Percentiles rank a stretch among this genome's conserved stretches.
These are phyloP conservation scores for Helicostylum pulchrum DNA, from an alignment of 192 early-diverging fungal genomes.

Conservation along the genomic window DNA sequence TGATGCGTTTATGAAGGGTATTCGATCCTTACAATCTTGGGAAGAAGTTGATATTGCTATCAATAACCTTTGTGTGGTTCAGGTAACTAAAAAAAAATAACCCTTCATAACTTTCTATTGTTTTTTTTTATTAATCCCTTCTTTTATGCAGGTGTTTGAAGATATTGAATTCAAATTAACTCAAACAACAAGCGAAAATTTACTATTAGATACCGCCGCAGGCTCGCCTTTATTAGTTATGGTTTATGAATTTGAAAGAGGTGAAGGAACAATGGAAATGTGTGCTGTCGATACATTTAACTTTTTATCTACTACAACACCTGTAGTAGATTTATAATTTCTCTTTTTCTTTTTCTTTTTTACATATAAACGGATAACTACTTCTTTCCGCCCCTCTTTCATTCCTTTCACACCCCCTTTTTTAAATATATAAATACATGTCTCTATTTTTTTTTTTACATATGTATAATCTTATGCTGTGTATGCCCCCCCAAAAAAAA, in stretches of 20 bases:
- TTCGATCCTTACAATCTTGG: slow-evolving; percentile 36
- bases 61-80: slow-evolving; percentile 45
- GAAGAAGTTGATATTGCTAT: slow-evolving; percentile 52
- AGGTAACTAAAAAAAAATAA: slow-evolving; percentile 26
- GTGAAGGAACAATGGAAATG: slow-evolving; percentile 48
- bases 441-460: no score
- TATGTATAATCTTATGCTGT: no score
- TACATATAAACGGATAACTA: no score
- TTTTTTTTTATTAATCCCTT: background rate
- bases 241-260: slow-evolving; percentile 53
- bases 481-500: no score
- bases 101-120: background rate
- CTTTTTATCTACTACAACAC: background rate
- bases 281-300: slow-evolving; percentile 33
- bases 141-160: slow-evolving; percentile 27
- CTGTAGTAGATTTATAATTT: background rate
- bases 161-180: slow-evolving; percentile 25
- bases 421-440: no score
- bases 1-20: slow-evolving; percentile 49
- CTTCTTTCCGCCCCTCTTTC: no score
- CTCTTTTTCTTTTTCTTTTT: background rate
- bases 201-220: background rate
- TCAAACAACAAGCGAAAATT: background rate
- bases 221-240: slow-evolving; percentile 35
- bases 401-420: no score